Evolutionary conservation across 495 filamentous ascomycete genomes (phyloP), one percentile per base, ranked within the genome.

Genomic region (Melanomma pulvis-pyrius): DNA sequence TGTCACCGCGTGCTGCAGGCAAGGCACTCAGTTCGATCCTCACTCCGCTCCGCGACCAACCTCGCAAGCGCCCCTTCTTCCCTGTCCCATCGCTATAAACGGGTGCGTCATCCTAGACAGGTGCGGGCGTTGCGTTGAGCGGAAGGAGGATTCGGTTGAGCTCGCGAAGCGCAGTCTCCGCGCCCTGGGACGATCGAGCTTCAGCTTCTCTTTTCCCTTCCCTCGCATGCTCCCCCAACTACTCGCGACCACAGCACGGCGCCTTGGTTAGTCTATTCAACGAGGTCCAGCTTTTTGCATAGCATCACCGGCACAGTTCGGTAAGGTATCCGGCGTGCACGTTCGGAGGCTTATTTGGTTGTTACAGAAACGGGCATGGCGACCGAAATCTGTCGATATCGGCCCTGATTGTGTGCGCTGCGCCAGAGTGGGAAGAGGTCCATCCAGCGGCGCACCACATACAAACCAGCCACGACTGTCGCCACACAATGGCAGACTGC

Each of bases 401-500:
- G 50, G 1, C 36, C 19, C 47, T 30, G 22, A 44, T 59, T 30
- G 59, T 57, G 48, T 58, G 26, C 47, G n/a, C n/a, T n/a, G n/a
- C n/a, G n/a, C n/a, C n/a, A n/a, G n/a, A n/a, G n/a, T n/a, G 34
- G 30, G 57, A 39, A 54, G 63, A 57, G 53, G 53, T 22, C 46
- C 30, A 28, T 62, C 28, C 30, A 53, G 26, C 47, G 48, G 24
- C 29, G 47, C 13, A 44, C 39, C 39, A 44, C 39, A 44, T 7
- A 30, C 34, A 30, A 21, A 44, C 21, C 22, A 28, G 28, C 56
- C 36, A 25, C 39, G 8, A 17, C 19, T 41, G 15, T 65, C 44
- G 51, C 58, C 56, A 59, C 62, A 48, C 25, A 48, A 63, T 32
- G 68, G 63, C 26, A 57, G 55, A 55, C 68, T 51, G 63, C 68